These are phyloP conservation scores for Olyra latifolia DNA, from an alignment of 176 grass and related monocot species.

Conservation along the genomic window DNA sequence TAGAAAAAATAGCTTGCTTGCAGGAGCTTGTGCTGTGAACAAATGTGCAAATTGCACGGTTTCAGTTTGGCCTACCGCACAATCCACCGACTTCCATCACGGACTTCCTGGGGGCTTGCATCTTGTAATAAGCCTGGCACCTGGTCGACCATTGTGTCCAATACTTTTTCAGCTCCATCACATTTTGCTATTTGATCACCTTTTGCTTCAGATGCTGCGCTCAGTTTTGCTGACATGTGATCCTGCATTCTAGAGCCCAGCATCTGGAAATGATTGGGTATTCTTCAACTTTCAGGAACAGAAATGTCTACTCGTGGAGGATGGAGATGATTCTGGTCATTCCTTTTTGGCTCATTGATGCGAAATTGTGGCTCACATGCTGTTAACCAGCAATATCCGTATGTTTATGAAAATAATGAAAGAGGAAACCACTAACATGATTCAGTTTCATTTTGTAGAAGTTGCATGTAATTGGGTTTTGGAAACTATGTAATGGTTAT, in stretches of 20 bases:
- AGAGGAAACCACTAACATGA: not conserved
- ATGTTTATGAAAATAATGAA: not conserved
- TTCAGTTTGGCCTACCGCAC: slow-evolving; percentile 6
- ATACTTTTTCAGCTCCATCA: slow-evolving; percentile 33
- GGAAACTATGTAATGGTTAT: not conserved
- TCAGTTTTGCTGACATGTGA: slow-evolving; percentile 26
- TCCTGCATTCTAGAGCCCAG: not conserved
- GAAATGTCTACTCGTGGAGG: not conserved
- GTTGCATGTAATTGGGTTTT: not conserved
- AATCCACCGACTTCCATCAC: slow-evolving; percentile 38
- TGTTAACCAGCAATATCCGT: not conserved
- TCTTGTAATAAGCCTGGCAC: not conserved
- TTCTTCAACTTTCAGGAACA: not conserved
- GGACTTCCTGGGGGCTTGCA: slow-evolving; percentile 10
- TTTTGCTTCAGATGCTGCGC: not conserved
- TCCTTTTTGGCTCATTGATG: not conserved
- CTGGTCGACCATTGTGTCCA: not conserved
- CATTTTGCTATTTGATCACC: slow-evolving; percentile 11
- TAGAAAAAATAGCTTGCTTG: not conserved
- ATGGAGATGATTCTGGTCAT: slow-evolving; percentile 11
- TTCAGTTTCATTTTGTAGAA: not conserved
- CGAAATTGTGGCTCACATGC: not conserved
- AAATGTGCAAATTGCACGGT: not conserved
- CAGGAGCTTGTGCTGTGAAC: not conserved
- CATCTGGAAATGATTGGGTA: slow-evolving; percentile 4